Evolutionary conservation across 1,284 basidiomycete species (phyloP), one percentile per base, ranked within the genome.

Genomic region (Filobasidium uniguttulatum): DNA sequence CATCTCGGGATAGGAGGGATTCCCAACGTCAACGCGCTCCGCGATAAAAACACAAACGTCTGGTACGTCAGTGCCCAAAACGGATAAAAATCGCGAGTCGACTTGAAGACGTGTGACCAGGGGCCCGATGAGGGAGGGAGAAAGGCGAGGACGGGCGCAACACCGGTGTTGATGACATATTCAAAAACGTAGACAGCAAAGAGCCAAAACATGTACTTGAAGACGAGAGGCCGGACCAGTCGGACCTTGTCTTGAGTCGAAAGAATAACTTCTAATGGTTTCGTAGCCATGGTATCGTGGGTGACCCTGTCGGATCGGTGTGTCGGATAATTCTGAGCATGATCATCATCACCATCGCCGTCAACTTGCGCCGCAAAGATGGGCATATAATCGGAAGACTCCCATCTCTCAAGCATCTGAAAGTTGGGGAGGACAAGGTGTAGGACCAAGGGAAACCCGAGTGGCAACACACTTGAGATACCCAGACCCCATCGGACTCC

Each of bases 41-140:
- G 83, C 1, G 91, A 96, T 54, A 97, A 65, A 71, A 98, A 98
- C 43, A 98, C 93, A 41, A 90, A 89, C 14, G 84, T 80, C 74
- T 98, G 87, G 65, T 89, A 66, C 1, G 67, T 68, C 28, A 70
- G 48, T 8, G 64, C 63, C 85, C 87, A 89, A 35, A 93, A 76
- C 5, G 91, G 90, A 67, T 97, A 97, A 65, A 93, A 98, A 63
- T 98, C 93, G 29, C 86, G 75, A 28, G 93, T 76, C 1, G 80
- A 82, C 59, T 85, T 80, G 57, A 97, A 87, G 52, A 96, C 80
- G 75, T 46, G 87, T 67, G 40, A 90, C 60, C 60, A 82, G 73
- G 62, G 81, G 71, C 34, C 67, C 1, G n/a, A 71, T 61, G 33
- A 77, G 0, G 93, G 93, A 10, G 94, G 75, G 1, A 87, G 83